These are phyloP conservation scores for Penicillium silybi DNA, from an alignment of 495 filamentous ascomycete genomes.

Conservation along the genomic window DNA sequence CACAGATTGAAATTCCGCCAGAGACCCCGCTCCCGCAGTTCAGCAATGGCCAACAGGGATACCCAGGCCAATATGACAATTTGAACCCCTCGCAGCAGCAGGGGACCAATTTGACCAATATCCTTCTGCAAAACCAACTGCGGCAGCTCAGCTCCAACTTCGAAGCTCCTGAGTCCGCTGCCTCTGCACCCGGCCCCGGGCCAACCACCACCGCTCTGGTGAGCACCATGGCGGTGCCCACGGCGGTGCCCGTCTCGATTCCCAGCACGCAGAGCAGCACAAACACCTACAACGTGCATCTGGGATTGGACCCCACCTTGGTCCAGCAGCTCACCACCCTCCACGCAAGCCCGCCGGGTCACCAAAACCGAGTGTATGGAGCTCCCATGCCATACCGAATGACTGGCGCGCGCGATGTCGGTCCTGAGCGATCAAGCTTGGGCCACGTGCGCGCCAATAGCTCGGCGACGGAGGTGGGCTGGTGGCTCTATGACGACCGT, in stretches of 20 bases:
- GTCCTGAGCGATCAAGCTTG: background rate
- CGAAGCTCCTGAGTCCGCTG: background rate
- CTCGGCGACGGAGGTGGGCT: background rate
- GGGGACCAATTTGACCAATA: background rate
- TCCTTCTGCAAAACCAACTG: background rate
- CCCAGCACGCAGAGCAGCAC: background rate
- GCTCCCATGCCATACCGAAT: background rate
- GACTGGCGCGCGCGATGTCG: background rate
- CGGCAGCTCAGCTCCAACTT: background rate
- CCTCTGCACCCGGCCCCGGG: background rate
- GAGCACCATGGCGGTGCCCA: background rate
- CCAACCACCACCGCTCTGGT: background rate
- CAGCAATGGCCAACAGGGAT: background rate
- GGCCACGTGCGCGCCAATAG: background rate
- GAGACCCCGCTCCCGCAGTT: background rate
- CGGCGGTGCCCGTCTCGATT: background rate
- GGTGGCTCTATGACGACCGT: background rate
- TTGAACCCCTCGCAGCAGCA: background rate
- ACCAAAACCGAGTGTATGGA: background rate
- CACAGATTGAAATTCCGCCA: constrained; percentile 3
- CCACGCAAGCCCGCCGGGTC: background rate
- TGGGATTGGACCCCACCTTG: background rate
- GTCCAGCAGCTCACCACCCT: background rate
- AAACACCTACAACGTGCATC: background rate
- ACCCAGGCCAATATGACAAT: background rate